A percentile compares a stretch with the other conserved stretches of the same genome.
Evolutionary conservation across 495 filamentous ascomycete species (phyloP).

Genomic region (Podospora conica): DNA sequence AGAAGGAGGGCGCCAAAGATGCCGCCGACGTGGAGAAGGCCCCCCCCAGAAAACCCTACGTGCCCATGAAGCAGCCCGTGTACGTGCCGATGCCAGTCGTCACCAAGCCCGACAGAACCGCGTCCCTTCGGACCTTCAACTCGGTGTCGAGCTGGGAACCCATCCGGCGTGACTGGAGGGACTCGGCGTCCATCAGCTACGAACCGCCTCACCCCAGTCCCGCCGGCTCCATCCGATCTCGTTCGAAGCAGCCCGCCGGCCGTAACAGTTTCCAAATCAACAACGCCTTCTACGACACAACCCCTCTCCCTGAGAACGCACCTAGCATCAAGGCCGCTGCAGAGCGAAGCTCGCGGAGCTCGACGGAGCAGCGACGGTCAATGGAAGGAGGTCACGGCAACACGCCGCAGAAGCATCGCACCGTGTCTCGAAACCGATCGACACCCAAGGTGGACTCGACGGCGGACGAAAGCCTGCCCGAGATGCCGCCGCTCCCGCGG

Average conservation of each 20-base stretch:
- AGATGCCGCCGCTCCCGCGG: neutral
- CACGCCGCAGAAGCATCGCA: no score
- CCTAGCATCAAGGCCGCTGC: neutral
- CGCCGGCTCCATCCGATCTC: neutral
- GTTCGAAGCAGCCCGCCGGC: neutral
- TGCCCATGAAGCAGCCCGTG: slow-evolving; percentile 9
- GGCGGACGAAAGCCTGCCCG: neutral
- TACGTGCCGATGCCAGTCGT: neutral
- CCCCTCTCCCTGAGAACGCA: slow-evolving; percentile 8
- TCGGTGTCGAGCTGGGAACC: slow-evolving; percentile 4
- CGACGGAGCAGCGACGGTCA: neutral
- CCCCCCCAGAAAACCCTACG: slow-evolving; percentile 11
- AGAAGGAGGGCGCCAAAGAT: slow-evolving; percentile 9
- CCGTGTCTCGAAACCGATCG: neutral
- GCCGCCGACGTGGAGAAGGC: slow-evolving; percentile 5
- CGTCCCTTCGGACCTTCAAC: slow-evolving; percentile 6
- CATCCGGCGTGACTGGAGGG: slow-evolving; percentile 1
- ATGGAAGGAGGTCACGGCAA: neutral
- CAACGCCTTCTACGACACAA: slow-evolving; percentile 19
- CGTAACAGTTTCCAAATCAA: slow-evolving; percentile 11
- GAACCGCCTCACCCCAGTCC: neutral
- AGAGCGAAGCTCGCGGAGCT: neutral
- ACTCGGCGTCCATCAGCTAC: slow-evolving; percentile 4
- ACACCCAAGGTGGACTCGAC: neutral
- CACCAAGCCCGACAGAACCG: slow-evolving; percentile 2